Conservation (phyloP, 495 filamentous ascomycete species). For the Aspergillus sclerotioniger region DNA sequence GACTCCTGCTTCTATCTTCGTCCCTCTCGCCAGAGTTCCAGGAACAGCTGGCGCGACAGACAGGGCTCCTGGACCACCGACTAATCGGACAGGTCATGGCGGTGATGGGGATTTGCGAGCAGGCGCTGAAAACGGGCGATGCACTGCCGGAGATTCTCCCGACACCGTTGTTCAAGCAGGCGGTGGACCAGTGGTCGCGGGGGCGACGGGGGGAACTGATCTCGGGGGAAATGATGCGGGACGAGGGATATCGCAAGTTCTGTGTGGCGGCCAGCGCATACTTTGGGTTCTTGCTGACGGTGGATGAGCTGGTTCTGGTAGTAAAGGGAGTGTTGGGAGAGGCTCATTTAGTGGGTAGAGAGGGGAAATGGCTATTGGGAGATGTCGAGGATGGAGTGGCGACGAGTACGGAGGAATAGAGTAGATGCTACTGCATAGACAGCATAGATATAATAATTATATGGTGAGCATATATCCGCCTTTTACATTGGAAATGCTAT, state of each 20-base stretch:
- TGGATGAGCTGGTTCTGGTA: constrained; percentile 44
- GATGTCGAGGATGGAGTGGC: background rate
- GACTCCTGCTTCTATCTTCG: constrained; percentile 34
- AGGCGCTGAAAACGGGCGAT: constrained; percentile 42
- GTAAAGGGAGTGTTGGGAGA: constrained; percentile 43
- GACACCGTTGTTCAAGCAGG: constrained; percentile 36
- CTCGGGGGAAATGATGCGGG: constrained; percentile 29
- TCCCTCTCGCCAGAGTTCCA: constrained; percentile 34
- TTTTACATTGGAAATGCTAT: too few relatives aligned
- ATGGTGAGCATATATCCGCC: too few relatives aligned
- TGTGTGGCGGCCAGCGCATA: constrained; percentile 42
- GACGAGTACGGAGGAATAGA: background rate
- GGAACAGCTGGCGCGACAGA: constrained; percentile 23
- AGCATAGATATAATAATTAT: background rate
- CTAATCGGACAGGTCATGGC: constrained; percentile 44
- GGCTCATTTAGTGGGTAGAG: constrained; percentile 35
- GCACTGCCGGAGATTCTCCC: constrained; percentile 42
- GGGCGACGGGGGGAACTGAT: constrained; percentile 15
- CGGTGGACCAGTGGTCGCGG: constrained; percentile 29
- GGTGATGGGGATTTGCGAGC: constrained; percentile 38
- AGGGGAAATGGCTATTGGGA: constrained; percentile 3
- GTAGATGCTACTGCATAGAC: background rate
- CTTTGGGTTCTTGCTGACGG: constrained; percentile 32
- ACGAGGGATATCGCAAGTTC: constrained; percentile 40
- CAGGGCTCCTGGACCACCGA: constrained; percentile 38